These are phyloP conservation scores for Lentinula guzmanii DNA, from an alignment of 768 basidiomycete species.

Conservation along the genomic window DNA sequence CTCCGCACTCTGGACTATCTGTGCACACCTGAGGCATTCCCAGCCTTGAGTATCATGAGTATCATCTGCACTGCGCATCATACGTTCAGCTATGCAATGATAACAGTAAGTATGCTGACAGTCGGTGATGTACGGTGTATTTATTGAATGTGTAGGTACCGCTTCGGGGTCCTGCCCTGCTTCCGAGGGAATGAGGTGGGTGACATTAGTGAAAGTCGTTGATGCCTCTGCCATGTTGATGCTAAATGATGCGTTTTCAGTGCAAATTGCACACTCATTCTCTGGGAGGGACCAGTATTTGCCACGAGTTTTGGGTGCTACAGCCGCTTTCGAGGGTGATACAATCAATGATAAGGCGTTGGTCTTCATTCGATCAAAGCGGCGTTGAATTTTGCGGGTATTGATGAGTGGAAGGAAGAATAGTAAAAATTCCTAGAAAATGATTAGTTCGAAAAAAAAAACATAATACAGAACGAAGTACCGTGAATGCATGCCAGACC, in stretches of 20 bases:
- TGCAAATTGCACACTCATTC: constrained; percentile 88
- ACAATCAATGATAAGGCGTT: constrained; percentile 21
- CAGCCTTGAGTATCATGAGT: constrained; percentile 53
- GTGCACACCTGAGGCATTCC: constrained; percentile 81
- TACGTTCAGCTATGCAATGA: constrained; percentile 80
- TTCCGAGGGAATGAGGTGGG: constrained; percentile 17
- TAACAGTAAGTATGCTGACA: constrained; percentile 92
- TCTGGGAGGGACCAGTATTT: constrained; percentile 64
- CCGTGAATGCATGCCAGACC: constrained; percentile 99
- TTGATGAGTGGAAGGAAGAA: constrained; percentile 87
- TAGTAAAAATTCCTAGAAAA: constrained; percentile 81
- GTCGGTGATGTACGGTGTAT: constrained; percentile 77
- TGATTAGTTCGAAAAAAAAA: not conserved
- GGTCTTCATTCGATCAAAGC: constrained; percentile 34
- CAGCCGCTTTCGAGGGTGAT: constrained; percentile 8
- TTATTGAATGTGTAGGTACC: constrained; percentile 55
- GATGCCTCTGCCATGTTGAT: constrained; percentile 49
- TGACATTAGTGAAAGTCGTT: constrained; percentile 37
- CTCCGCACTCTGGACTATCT: constrained; percentile 57
- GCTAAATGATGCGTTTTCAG: constrained; percentile 63
- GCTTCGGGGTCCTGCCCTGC: constrained; percentile 29
- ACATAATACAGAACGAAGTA: constrained; percentile 29
- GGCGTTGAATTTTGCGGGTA: constrained; percentile 56
- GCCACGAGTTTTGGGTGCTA: constrained; percentile 28
- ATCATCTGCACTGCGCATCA: constrained; percentile 70